Evolutionary conservation across 257 asterid genomes (phyloP), one percentile per base, ranked within the genome.

Genomic region (Primulina eburnea): DNA sequence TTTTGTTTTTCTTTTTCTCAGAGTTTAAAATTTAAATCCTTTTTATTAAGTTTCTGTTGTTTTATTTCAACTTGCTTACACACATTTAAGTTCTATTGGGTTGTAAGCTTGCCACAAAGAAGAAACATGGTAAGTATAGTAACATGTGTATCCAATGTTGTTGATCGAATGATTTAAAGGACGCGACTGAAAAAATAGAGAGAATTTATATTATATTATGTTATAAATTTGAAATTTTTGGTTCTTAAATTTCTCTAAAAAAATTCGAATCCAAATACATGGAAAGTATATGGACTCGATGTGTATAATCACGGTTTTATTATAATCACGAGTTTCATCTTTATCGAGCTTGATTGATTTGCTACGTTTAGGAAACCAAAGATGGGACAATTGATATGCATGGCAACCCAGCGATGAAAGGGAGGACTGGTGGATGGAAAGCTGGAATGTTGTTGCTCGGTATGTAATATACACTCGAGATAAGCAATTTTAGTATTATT

Each of bases 391-490:
- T 79, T 8, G 89, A 88, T 73, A 62, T 76, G 69, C 73, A 79
- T 53, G 88, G 87, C 26, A 87, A 84, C 73, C 92, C 96, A 43
- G 88, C 88, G 60, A 75, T 32, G 58, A 87, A 78, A 72, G 79
- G 68, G 17, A 85, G 81, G 83, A 87, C 88, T 9, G 97, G 97
- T 63, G 89, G 96, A 68, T 90, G 97, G 97, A 87, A 78, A 80
- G 85, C 91, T 6, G 97, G 90, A 59, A 78, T 65, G 60, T 71
- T 90, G 18, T 76, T 90, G 60, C 85, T 90, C 37, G 95, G 96
- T 90, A 89, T 34, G 0, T 59, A 8, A 7, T 7, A 1, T 28
- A 28, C 66, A 62, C 43, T 28, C 20, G 26, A 26, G 40, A 47
- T 52, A 1, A 18, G 24, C 24, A 43, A 6, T 74, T 50, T 64